Conservation (phyloP, 2,329 filamentous ascomycete genomes). For the Paracorniculantispora psalliotae region DNA sequence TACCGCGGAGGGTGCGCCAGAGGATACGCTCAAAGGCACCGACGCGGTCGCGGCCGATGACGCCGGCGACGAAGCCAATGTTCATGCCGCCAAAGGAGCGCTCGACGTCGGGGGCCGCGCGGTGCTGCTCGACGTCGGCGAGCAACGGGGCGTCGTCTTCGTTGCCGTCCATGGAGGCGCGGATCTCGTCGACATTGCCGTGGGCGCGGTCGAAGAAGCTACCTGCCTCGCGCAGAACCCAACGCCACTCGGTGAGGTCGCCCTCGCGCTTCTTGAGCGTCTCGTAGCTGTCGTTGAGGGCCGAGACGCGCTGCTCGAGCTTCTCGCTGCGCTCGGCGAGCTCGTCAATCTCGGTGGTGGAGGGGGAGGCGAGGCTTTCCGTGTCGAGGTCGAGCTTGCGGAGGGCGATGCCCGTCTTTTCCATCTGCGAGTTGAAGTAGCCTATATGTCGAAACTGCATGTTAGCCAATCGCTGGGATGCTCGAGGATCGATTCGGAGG, state of each 20-base stretch:
- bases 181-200: slow-evolving; percentile 93
- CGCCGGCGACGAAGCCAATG: slow-evolving; percentile 95
- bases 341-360: slow-evolving; percentile 93
- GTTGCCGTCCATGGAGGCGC: slow-evolving; percentile 68
- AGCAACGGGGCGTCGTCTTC: slow-evolving; percentile 85
- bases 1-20: slow-evolving; percentile 94
- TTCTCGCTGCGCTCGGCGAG: slow-evolving; percentile 87
- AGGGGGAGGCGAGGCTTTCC: slow-evolving; percentile 79
- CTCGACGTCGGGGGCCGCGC: slow-evolving; percentile 61
- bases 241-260: slow-evolving; percentile 96
- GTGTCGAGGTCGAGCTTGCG: slow-evolving; percentile 87
- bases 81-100: slow-evolving; percentile 96
- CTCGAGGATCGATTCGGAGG: slow-evolving; percentile 2
- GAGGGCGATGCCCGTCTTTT: slow-evolving; percentile 81
- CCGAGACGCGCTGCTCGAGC: slow-evolving; percentile 84
- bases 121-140: slow-evolving; percentile 84
- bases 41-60: slow-evolving; percentile 88
- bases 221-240: slow-evolving; percentile 92
- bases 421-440: slow-evolving; percentile 94
- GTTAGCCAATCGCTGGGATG: background rate
- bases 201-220: slow-evolving; percentile 97
- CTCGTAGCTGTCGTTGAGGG: slow-evolving; percentile 97
- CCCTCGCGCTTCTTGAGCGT: slow-evolving; percentile 96
- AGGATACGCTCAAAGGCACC: slow-evolving; percentile 95
- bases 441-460: slow-evolving; percentile 45